Conservation (phyloP, 73 alveolate species). For the Durusdinium trenchii region DNA sequence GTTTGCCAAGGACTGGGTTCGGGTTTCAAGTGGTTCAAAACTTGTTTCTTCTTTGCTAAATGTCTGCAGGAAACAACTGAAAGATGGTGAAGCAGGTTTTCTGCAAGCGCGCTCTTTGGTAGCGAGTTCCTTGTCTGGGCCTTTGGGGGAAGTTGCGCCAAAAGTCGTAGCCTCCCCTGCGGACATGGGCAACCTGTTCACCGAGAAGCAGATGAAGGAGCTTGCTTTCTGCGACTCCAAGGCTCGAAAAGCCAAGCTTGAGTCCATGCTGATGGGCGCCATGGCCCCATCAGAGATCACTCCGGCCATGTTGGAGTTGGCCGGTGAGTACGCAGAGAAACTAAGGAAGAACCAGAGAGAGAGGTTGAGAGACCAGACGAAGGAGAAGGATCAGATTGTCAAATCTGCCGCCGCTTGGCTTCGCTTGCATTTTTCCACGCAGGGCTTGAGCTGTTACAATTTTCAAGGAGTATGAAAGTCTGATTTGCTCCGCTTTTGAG, state of each 20-base stretch:
- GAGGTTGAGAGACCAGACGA: background rate
- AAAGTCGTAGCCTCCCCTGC: background rate
- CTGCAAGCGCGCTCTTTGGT: background rate
- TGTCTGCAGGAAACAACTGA: background rate
- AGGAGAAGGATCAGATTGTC: background rate
- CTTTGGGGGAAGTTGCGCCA: too few relatives aligned
- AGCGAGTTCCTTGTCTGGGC: background rate
- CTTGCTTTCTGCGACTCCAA: background rate
- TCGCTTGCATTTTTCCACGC: too few relatives aligned
- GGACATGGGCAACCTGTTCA: background rate
- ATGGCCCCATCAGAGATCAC: background rate
- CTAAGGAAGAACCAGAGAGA: background rate
- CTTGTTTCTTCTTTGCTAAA: background rate
- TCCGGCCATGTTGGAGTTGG: background rate
- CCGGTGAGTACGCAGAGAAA: background rate
- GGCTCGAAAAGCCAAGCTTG: background rate
- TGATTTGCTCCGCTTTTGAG: background rate
- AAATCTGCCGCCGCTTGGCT: background rate
- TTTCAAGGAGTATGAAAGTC: background rate
- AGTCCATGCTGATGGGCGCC: background rate
- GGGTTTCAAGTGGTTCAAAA: background rate
- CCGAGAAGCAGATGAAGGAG: background rate
- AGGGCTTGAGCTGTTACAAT: too few relatives aligned
- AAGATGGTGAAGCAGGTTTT: constrained; percentile 3
- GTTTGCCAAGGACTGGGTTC: background rate